Base-by-base conservation (phyloP, 139 green algal species). In the Auxenochlorella pyrenoidosa region DNA sequence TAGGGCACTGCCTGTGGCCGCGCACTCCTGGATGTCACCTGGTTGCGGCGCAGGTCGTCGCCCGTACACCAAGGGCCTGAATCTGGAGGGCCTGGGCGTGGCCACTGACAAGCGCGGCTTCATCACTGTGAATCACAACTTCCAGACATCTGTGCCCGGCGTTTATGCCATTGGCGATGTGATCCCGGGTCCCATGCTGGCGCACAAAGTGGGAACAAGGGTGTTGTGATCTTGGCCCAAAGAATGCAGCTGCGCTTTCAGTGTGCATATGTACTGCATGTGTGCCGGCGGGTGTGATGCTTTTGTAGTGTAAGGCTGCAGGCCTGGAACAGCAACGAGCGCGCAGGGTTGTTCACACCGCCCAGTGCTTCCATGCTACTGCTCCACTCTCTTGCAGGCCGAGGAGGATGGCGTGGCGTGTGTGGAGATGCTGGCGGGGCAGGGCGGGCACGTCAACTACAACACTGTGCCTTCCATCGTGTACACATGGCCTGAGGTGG, bases 381-480 rank as follows among this genome's bases (percentile, higher is more conserved):
- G 75, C 12, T 8, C 38, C 2, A 22, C 5, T 24, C 28, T 44
- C 12, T 66, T 79, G 71, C 82, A 93, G 90, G 98, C 98, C 6
- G 98, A 99, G 93, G 98, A 99, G 92, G 98, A 99, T 71, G 98
- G 98, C n/a, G 94, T 99, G 28, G 96, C 97, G 5, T 94, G 93
- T 38, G 97, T 98, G 36, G 98, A 99, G 93, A 95, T 97, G 60
- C 94, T 99, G 26, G 96, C 91, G 30, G 97, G 97, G 84, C 95
- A 96, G 86, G 87, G 89, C 19, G 98, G 97, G 28, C 97, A 99
- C 87, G 97, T 99, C 13, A 98, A 99, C 93, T 99, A 99, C 93
- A 93, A 95, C 92, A 99, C 95, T 3, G 95, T 99, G 44, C 98
- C 98, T 2, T 93, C 86, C 89, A 99, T 99, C 88, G 93, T 99